A percentile compares a stretch with the other conserved stretches of the same genome.
phyloP scores from a whole-genome alignment of 73 alveolate species.

The Stentor roeselii region DNA sequence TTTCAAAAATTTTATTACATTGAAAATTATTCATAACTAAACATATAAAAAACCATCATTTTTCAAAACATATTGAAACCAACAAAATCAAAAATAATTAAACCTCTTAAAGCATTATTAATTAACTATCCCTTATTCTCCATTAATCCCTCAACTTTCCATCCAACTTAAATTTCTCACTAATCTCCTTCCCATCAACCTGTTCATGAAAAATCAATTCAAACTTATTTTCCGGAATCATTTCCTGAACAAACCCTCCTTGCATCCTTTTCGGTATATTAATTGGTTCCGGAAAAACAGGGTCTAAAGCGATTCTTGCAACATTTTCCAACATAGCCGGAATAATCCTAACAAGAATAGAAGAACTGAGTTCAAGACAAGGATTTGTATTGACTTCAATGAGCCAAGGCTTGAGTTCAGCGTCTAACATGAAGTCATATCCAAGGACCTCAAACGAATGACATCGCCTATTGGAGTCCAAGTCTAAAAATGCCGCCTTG shows the following conservation, averaged over 20 bases:
- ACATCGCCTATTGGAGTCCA: slow-evolving; percentile 65
- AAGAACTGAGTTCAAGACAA: slow-evolving; percentile 84
- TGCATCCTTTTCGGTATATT: not conserved
- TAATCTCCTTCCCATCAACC: slow-evolving; percentile 29
- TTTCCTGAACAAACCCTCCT: not conserved
- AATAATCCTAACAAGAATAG: slow-evolving; percentile 64
- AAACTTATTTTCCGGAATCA: not conserved
- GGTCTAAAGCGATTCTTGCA: slow-evolving; percentile 70
- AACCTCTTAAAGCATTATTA: too few relatives aligned
- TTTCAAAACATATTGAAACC: too few relatives aligned
- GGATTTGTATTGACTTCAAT: slow-evolving; percentile 92
- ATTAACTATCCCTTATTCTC: too few relatives aligned
- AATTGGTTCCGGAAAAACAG: slow-evolving; percentile 36
- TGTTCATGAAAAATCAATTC: not conserved
- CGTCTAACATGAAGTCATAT: slow-evolving; percentile 89
- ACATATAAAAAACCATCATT: too few relatives aligned
- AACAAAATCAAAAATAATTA: too few relatives aligned
- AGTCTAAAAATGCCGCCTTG: slow-evolving; percentile 63
- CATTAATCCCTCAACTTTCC: not conserved
- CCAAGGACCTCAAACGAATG: slow-evolving; percentile 91
- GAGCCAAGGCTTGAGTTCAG: slow-evolving; percentile 74
- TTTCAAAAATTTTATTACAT: too few relatives aligned
- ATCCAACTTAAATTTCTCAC: not conserved
- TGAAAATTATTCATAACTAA: too few relatives aligned
- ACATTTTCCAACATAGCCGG: slow-evolving; percentile 93